Evolutionary conservation across 1,284 basidiomycete genomes (phyloP), one percentile per base, ranked within the genome.

Genomic region (Tilletia walkeri): DNA sequence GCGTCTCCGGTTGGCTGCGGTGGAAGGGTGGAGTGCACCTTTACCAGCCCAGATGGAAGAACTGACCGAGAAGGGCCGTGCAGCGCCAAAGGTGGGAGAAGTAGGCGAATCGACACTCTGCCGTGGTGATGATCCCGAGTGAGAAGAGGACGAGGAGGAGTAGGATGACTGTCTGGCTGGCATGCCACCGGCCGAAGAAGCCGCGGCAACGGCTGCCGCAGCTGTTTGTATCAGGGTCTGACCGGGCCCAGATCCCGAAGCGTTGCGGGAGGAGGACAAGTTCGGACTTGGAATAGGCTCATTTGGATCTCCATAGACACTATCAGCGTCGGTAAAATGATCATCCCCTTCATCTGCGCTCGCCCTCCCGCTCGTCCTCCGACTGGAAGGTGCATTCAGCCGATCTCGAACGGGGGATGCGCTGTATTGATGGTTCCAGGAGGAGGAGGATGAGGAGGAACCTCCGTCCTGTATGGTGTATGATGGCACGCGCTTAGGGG

Each of bases 1-100:
- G 34, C 59, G 30, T 34, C 36, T 63, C 14, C 59, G n/a, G 56
- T 61, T 63, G 59, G 34, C 38, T 3, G 59, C 59, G 9, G 59
- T 41, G 38, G 59, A 63, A 7, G 59, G 59, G 36, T 63, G 59
- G 36, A 63, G 38, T 34, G 59, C 59, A 12, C 59, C 59, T 38
- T 63, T 63, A 2, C 59, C 59, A 18, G 59, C 59, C 59, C 59
- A 63, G 34, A 63, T 63, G 30, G 59, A 63, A 18, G 59, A 63
- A 14, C 34, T 38, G 16, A 63, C 59, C 12, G 59, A 63, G 36
- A 63, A 63, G 36, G 59, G 59, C 59, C 59, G 30, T 18, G 59
- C 59, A 18, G 59, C 34, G 59, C 36, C 59, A 39, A 63, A 41
- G 12, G 59, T 10, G 59, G 34, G 12, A 36, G 38, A 39, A 36